Conservation (phyloP, 306 rosid genomes). For the Begonia fuchsioides region DNA sequence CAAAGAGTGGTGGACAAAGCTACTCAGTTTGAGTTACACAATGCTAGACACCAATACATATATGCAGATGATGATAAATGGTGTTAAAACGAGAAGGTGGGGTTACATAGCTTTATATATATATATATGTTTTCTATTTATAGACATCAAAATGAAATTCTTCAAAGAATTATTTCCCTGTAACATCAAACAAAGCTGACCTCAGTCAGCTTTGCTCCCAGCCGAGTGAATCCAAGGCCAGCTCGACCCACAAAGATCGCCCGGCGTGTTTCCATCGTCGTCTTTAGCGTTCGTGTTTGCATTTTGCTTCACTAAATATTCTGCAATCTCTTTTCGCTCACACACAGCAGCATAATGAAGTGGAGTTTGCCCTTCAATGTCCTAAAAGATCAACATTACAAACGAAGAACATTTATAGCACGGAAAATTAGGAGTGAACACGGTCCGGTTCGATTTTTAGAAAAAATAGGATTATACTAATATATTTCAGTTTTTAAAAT, state of each 20-base stretch:
- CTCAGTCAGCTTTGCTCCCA: conserved; percentile 18
- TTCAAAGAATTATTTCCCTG: background rate
- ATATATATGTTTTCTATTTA: background rate
- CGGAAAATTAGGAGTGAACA: too few species aligned
- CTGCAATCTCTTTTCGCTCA: conserved; percentile 78
- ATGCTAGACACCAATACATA: background rate
- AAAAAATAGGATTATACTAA: too few species aligned
- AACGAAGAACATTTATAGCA: too few species aligned
- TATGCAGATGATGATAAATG: background rate
- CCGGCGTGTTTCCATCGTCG: conserved; percentile 61
- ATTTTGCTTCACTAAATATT: conserved; percentile 68
- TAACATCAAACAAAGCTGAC: conserved; percentile 6
- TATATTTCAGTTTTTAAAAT: too few species aligned
- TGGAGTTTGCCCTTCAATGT: conserved; percentile 79
- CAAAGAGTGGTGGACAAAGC: background rate
- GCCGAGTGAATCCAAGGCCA: conserved; percentile 63
- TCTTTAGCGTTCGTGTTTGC: conserved; percentile 51
- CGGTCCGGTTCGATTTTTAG: too few species aligned
- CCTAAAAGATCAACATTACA: too few species aligned
- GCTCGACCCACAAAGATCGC: conserved; percentile 48
- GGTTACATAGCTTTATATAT: background rate
- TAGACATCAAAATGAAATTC: background rate
- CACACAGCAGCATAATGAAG: conserved; percentile 83
- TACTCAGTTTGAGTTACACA: background rate
- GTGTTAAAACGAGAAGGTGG: background rate